phyloP scores from a whole-genome alignment of 345 rosid species.

The Trapa bicornis region DNA sequence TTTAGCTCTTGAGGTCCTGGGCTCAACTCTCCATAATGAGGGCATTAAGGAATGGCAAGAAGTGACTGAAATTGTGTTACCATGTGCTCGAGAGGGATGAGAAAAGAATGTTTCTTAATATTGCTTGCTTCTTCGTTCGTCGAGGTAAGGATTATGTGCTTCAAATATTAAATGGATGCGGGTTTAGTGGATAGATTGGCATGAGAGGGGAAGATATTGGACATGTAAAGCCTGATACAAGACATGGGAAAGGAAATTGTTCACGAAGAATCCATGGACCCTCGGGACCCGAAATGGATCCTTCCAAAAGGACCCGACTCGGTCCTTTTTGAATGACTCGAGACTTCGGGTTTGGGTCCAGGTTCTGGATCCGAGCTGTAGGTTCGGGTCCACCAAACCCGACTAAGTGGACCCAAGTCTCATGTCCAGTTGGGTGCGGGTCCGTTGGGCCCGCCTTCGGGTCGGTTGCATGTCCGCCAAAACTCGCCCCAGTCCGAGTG shows the following conservation, averaged over 20 bases:
- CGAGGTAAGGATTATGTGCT: neutral
- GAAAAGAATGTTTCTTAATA: conserved; percentile 9
- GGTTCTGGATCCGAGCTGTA: no score
- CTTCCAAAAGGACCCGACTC: neutral
- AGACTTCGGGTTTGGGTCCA: no score
- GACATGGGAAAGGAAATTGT: conserved; percentile 6
- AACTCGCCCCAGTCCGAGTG: no score
- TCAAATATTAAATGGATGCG: neutral
- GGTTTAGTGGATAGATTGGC: neutral
- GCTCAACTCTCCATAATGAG: conserved; percentile 1
- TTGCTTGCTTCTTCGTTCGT: conserved; percentile 11
- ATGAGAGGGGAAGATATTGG: neutral
- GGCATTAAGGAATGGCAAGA: neutral
- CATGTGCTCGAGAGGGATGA: conserved; percentile 3
- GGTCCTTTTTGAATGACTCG: no score
- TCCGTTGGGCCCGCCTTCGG: no score
- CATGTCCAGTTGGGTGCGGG: no score
- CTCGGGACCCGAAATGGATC: neutral
- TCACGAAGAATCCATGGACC: neutral
- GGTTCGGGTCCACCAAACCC: no score
- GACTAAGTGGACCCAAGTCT: no score
- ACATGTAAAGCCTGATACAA: neutral
- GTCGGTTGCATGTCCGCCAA: no score
- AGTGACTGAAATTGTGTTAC: conserved; percentile 6
- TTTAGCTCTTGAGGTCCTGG: conserved; percentile 7